Evolutionary conservation across 108 stramenopile genomes (phyloP), one percentile per base, ranked within the genome.

Genomic region (Aurantiochytrium sp.): DNA sequence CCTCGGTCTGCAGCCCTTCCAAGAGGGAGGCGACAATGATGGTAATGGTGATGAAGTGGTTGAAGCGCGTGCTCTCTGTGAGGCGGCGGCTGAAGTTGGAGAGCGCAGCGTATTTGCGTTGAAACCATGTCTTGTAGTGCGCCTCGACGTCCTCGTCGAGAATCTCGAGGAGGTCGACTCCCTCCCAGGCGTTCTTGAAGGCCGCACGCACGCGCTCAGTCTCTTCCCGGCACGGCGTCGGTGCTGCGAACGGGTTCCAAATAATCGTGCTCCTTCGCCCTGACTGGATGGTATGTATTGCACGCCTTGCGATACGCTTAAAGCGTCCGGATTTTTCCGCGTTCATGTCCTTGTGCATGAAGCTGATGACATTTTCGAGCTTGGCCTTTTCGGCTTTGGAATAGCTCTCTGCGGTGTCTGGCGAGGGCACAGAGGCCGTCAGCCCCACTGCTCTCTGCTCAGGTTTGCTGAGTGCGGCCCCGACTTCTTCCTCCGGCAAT

Each of bases 301-400:
- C 73, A 21, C 45, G 12, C 45, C 30, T 41, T 48, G 73, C 73
- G 1, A 81, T 81, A 12, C 12, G 50, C 73, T 48, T 37, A n/a
- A 81, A 81, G 32, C 73, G 73, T 6, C 42, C 45, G 50, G 6
- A 0, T 48, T 6, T 6, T 24, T 12, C 27, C 24, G n/a, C 36
- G 0, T 41, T 6, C 39, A 12, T 48, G 15, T 81, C 73, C n/a
- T 81, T 41, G n/a, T 81, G 73, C 42, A 81, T 1, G 8, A 81
- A 24, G 45, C 45, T 81, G 19, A 81, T n/a, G 30, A 81, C 73
- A 8, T 24, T 48, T 48, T 81, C 42, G 32, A 81, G 39, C 45
- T 81, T 81, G 45, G 73, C 39, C 73, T 81, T 81, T 81, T 81
- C 42, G 30, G 21, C 73, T 65, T 65, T 65, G 15, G 59, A 65